These are phyloP conservation scores for Bruguiera hainesii DNA, from an alignment of 441 rosid genomes.

Conservation along the genomic window DNA sequence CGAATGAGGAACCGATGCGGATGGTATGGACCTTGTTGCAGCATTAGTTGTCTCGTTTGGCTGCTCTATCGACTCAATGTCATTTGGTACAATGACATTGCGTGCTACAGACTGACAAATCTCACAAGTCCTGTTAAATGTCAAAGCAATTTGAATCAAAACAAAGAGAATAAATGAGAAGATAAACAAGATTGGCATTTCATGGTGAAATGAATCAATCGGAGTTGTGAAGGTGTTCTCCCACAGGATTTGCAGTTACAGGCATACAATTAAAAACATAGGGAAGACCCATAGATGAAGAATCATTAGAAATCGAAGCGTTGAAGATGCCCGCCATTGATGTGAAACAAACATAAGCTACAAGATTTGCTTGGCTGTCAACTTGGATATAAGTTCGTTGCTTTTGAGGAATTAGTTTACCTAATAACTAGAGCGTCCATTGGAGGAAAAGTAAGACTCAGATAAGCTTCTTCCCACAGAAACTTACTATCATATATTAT, in stretches of 20 bases:
- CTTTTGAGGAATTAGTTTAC: not conserved
- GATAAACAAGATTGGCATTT: not conserved
- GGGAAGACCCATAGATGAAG: too few species aligned
- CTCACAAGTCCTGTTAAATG: conserved; percentile 62
- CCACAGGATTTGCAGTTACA: not conserved
- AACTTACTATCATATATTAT: not conserved
- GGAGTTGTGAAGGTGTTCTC: too few species aligned
- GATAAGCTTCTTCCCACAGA: not conserved
- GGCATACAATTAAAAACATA: too few species aligned
- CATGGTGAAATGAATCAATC: not conserved
- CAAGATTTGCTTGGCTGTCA: too few species aligned
- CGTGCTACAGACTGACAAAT: conserved; percentile 49
- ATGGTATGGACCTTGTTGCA: conserved; percentile 6
- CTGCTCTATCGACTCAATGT: conserved; percentile 27
- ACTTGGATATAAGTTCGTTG: too few species aligned
- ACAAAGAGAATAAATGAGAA: not conserved
- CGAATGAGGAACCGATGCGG: conserved; percentile 22
- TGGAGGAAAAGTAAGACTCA: not conserved
- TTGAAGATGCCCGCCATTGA: too few species aligned
- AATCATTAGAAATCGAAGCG: too few species aligned
- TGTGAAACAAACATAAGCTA: too few species aligned
- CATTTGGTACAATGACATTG: conserved; percentile 38
- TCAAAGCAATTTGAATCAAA: conserved; percentile 1
- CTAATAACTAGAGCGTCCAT: not conserved
- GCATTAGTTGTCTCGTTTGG: conserved; percentile 25